Conservation (phyloP, 768 basidiomycete species). For the Boletus rubroflammeus region DNA sequence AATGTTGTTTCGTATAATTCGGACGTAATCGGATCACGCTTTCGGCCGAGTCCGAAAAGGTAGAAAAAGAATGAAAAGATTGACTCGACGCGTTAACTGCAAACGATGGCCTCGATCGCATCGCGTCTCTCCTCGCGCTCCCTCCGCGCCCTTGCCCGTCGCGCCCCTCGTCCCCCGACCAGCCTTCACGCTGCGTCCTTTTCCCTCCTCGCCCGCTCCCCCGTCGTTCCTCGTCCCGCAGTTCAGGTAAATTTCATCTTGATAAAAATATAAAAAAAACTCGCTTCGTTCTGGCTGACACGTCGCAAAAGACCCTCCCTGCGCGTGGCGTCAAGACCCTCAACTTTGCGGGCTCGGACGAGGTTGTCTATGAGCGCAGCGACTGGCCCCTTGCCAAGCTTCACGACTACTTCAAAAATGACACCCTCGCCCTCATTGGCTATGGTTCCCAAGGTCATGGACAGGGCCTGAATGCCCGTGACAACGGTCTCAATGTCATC, state of each 20-base stretch:
- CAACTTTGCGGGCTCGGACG: slow-evolving; percentile 92
- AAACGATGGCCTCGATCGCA: slow-evolving; percentile 57
- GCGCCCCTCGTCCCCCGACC: slow-evolving; percentile 48
- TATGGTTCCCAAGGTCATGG: slow-evolving; percentile 99
- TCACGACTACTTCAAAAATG: slow-evolving; percentile 99
- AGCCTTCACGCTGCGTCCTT: slow-evolving; percentile 56
- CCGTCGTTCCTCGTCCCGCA: slow-evolving; percentile 22
- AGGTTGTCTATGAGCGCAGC: slow-evolving; percentile 89
- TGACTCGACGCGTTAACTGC: background rate
- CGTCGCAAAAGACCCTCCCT: slow-evolving; percentile 35
- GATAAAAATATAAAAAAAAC: slow-evolving; percentile 30
- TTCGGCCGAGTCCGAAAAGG: slow-evolving; percentile 12
- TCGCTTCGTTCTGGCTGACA: slow-evolving; percentile 1
- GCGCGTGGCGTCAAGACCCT: slow-evolving; percentile 89
- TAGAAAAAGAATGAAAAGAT: slow-evolving; percentile 10
- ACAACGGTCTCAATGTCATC: slow-evolving; percentile 98
- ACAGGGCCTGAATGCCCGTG: slow-evolving; percentile 97
- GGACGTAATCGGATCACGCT: slow-evolving; percentile 10
- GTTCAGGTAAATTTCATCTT: slow-evolving; percentile 30
- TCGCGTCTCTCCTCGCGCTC: slow-evolving; percentile 58
- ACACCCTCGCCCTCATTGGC: slow-evolving; percentile 97
- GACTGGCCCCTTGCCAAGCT: slow-evolving; percentile 99
- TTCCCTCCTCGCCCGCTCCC: slow-evolving; percentile 59
- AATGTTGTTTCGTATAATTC: background rate
- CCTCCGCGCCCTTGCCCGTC: slow-evolving; percentile 64